A percentile compares a stretch with the other conserved stretches of the same genome.
Evolutionary conservation across 2,329 filamentous ascomycete genomes (phyloP).

Genomic region (Sphaceloma murrayae): DNA sequence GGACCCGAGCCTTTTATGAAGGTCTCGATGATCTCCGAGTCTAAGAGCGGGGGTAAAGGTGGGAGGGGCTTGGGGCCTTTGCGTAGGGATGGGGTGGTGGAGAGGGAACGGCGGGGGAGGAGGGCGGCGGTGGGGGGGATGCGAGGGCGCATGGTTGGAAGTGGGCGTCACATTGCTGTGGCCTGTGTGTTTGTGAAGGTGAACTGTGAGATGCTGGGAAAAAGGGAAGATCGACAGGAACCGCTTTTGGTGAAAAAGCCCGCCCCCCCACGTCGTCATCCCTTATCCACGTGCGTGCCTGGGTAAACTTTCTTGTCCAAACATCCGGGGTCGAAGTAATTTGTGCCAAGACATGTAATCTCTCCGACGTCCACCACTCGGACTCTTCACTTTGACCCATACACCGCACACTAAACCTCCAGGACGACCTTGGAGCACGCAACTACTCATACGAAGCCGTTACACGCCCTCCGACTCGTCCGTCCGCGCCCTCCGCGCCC

Average conservation of each 20-base stretch:
- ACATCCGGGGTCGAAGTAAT: not conserved
- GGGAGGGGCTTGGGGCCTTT: constrained; percentile 62
- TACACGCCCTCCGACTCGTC: too few species aligned
- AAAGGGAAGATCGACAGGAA: too few species aligned
- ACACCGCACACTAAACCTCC: not conserved
- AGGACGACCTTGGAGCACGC: too few species aligned
- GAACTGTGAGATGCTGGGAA: too few species aligned
- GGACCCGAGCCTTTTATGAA: constrained; percentile 90
- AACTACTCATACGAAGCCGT: too few species aligned
- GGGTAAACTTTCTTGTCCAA: not conserved
- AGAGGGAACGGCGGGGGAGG: constrained; percentile 21
- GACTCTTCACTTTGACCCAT: not conserved
- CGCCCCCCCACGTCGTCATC: too few species aligned
- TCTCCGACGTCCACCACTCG: not conserved
- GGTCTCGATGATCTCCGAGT: constrained; percentile 69
- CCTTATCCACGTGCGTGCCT: not conserved
- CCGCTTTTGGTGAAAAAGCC: too few species aligned
- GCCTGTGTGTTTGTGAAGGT: not conserved
- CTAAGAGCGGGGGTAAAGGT: constrained; percentile 63
- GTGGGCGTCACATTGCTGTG: too few species aligned
- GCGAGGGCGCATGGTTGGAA: constrained; percentile 10
- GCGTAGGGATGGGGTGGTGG: constrained; percentile 19
- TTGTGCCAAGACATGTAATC: not conserved
- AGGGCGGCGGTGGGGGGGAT: not conserved
- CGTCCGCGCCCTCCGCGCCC: not conserved